Base-by-base conservation (phyloP, 495 filamentous ascomycete genomes). In the Penicillium taxi region DNA sequence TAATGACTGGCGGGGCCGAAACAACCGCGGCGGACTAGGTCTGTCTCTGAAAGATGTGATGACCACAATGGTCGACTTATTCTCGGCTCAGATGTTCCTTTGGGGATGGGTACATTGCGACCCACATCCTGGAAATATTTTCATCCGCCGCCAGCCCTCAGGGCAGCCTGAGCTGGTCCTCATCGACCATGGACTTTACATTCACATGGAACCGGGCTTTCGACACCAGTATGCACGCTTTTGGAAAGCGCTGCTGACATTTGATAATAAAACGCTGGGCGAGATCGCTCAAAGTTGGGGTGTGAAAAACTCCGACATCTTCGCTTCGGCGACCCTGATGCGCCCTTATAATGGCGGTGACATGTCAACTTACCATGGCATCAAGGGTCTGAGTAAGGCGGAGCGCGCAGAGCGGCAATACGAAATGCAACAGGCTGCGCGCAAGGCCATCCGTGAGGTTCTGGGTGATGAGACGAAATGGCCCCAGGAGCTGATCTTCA, bases 81-180 rank as follows among this genome's bases (percentile, higher is more conserved):
- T 96, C 67, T 84, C 81, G 9, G 90, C 88, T 1, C 89, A 96
- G 48, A 96, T 98, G 75, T 96, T 95, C 65, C 77, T 94, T 42
- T 96, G 85, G 80, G 90, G 90, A 14, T 73, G 78, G 26, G 83
- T 96, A 1, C 90, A 96, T 63, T 94, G 88, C 59, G 90, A 98
- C 56, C 90, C 90, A 2, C 90, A 98, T 50, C 91, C 91, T 0
- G 90, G 90, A 1, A 98, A 98, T 58, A 93, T 98, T 52, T 93
- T 98, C 63, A 82, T 96, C 52, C 77, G 90, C 1, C 83, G 91
- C 1, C 67, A 84, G 13, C 86, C 88, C 2, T 77, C 67, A 20
- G 90, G 90, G 20, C 73, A 81, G 25, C 72, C 91, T 1, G 87
- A 98, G 58, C 70, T 98, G 12, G 88, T 96, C 1, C 80, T 98